Evolutionary conservation across 805 yeast genomes (phyloP), one percentile per base, ranked within the genome.

Genomic region (Cyberlindnera veronae): DNA sequence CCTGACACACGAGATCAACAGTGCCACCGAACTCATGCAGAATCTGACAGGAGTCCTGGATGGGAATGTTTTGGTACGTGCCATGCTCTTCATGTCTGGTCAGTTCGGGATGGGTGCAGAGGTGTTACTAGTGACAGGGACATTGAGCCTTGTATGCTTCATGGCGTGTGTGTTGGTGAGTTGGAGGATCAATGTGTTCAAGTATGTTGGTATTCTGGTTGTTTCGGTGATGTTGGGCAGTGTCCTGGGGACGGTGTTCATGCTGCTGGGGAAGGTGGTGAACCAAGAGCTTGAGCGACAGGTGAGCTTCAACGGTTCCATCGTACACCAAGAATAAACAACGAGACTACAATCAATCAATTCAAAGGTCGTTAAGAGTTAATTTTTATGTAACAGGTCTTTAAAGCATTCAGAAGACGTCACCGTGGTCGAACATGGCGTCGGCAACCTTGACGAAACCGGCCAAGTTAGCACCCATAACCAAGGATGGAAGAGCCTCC

Each of bases 391-490:
- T 12, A 6, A 24, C 8, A 24, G 24, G 24, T 8, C 13, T 14
- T 24, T 12, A 24, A 24, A 24, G 6, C 27, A 37, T 38, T 57
- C 56, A 62, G 51, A 47, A 69, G 47, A 69, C 72, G 57, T 91
- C 97, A 74, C 98, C 99, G 69, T 87, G 96, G 76, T 77, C 95
- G 64, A 84, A 83, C 99, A 91, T 91, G 59, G 97, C 98, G 57
- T 86, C 93, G 55, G 96, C 97, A 61, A 91, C 99, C 80, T 91
- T 91, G 66, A 90, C 80, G 81, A 91, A 91, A 70, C 97, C 97
- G 53, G 98, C 97, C 74, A 91, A 83, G 83, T 91, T 91, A 61
- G 98, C 98, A 76, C 99, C 99, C 78, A 87, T 87, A 57, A 91
- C 95, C 62, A 91, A 77, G 35, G 98, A 91, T 60, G 99, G 99